These are phyloP conservation scores for Pistacia atlantica DNA, from an alignment of 345 rosid genomes.

Conservation along the genomic window DNA sequence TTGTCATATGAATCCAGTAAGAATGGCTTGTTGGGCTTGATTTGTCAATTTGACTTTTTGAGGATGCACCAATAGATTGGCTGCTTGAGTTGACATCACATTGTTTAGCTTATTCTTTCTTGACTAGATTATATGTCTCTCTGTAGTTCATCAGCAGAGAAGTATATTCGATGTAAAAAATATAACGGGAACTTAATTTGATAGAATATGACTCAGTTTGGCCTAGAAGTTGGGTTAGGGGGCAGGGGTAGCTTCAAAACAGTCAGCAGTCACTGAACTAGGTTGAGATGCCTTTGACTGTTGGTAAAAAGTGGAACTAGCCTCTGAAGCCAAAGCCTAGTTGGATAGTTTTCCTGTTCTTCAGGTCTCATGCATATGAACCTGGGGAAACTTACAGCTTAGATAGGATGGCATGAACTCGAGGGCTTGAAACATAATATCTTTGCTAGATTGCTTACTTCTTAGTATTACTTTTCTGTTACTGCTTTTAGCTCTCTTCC, in stretches of 20 bases:
- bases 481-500: neutral
- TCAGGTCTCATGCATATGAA: neutral
- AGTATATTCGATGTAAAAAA: neutral
- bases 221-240: neutral
- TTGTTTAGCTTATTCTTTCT: neutral
- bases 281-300: constrained; percentile 4
- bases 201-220: neutral
- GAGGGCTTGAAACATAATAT: neutral
- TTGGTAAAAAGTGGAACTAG: neutral
- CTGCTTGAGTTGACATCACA: neutral
- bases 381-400: neutral
- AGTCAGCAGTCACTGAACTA: neutral
- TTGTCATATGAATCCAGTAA: neutral
- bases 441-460: neutral
- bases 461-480: neutral
- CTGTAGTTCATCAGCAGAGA: neutral
- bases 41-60: constrained; percentile 10
- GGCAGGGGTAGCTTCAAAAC: neutral
- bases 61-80: neutral
- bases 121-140: neutral
- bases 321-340: neutral
- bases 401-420: neutral
- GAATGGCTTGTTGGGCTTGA: neutral
- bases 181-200: neutral
- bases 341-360: neutral